Evolutionary conservation across 306 rosid species (phyloP), one percentile per base, ranked within the genome.

Genomic region (Trifolium subterraneum): DNA sequence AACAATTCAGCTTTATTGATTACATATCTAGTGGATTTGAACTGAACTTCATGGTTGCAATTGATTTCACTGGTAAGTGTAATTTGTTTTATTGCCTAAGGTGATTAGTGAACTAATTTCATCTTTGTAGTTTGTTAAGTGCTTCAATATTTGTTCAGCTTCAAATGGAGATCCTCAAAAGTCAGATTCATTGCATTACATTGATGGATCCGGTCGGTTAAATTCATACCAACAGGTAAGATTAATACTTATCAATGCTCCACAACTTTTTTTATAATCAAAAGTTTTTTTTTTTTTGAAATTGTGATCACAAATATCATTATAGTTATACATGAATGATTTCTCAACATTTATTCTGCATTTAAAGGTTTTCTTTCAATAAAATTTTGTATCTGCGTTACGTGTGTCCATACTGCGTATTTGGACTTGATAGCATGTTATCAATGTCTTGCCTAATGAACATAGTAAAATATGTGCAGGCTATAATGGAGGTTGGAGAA

Each of bases 21-120:
- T 94, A 94, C 82, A 87, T 91, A 79, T 89, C 95, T 15, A 87
- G 84, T 74, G 97, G 97, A 58, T 94, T 90, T 83, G 90, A 90
- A 84, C 88, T 94, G 16, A 94, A 92, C 82, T 94, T 90, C 75
- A 91, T 91, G 99, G 97, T 94, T 60, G 97, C 95, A 4, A 84
- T 94, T 14, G 98, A 94, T 72, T 91, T 94, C 86, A 94, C 95
- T 0, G 93, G 99, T 94, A 79, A 14, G 41, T 31, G 41, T 14
- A 47, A 16, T 20, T 62, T 66, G 33, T 38, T 58, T 18, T 62
- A 64, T 47, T 62, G 1, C 1, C 14, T 5, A 25, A 51, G 29
- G 50, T 66, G 41, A 25, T 73, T 54, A 23, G 63, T 56, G 39
- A 36, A 38, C 41, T 47, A 58, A 8, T 56, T 63, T 59, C 44